Evolutionary conservation across 1,284 basidiomycete genomes (phyloP).

Genomic region (Ustilago trichophora): DNA sequence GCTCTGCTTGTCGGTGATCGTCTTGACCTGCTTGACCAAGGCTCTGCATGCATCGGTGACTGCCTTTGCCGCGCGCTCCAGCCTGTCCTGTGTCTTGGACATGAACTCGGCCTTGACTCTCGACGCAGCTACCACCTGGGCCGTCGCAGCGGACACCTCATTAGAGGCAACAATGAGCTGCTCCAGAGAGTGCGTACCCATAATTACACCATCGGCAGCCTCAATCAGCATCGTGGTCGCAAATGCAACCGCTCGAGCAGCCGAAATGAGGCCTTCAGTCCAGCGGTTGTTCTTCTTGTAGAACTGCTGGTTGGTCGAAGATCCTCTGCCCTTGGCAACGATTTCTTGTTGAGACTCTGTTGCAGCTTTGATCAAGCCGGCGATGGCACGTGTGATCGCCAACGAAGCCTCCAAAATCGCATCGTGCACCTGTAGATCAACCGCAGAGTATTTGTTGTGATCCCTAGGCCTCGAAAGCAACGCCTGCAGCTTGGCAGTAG

Average conservation of each 20-base stretch:
- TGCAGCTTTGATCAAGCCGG: slow-evolving; percentile 91
- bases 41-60: slow-evolving; percentile 99
- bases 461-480: slow-evolving; percentile 90
- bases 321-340: slow-evolving; percentile 91
- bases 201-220: slow-evolving; percentile 95
- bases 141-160: slow-evolving; percentile 94
- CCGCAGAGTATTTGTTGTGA: slow-evolving; percentile 81
- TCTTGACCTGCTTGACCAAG: slow-evolving; percentile 94
- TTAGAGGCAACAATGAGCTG: slow-evolving; percentile 99
- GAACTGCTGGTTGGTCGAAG: slow-evolving; percentile 89
- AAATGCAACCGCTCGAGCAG: slow-evolving; percentile 96
- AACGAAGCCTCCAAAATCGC: slow-evolving; percentile 92
- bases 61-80: slow-evolving; percentile 95
- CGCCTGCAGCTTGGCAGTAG: slow-evolving; percentile 86
- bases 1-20: slow-evolving; percentile 83
- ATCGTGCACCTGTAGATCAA: slow-evolving; percentile 97
- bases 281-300: slow-evolving; percentile 99
- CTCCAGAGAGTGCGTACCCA: slow-evolving; percentile 93
- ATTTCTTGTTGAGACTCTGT: slow-evolving; percentile 98
- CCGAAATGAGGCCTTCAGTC: slow-evolving; percentile 98
- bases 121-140: slow-evolving; percentile 96
- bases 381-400: slow-evolving; percentile 94
- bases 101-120: slow-evolving; percentile 98
- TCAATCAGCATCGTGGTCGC: slow-evolving; percentile 97
- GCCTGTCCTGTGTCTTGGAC: slow-evolving; percentile 95